Conservation (phyloP, 176 grass and related monocot genomes). For the Oryza nivara region DNA sequence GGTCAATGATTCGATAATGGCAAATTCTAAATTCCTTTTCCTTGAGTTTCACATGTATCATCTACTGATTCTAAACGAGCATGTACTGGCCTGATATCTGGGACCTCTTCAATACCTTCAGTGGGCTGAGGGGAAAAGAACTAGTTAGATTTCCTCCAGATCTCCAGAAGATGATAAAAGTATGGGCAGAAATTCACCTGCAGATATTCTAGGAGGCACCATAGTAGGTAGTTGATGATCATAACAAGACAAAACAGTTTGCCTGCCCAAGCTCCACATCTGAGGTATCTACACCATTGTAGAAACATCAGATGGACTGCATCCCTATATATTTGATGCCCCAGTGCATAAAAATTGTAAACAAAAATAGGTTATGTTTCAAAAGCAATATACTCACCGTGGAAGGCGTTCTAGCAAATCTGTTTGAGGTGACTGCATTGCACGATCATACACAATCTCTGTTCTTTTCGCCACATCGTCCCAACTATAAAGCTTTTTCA, state of each 20-base stretch:
- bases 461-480: conserved; percentile 97
- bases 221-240: conserved; percentile 80
- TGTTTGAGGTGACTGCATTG: conserved; percentile 59
- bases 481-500: conserved; percentile 94
- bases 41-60: conserved; percentile 23
- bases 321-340: not conserved
- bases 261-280: conserved; percentile 82
- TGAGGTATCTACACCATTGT: conserved; percentile 64
- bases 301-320: conserved; percentile 12
- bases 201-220: conserved; percentile 70
- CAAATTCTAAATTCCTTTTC: not conserved
- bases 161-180: conserved; percentile 7
- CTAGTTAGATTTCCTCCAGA: not conserved
- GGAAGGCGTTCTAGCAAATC: conserved; percentile 76
- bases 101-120: conserved; percentile 82
- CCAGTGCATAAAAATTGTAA: not conserved
- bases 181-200: conserved; percentile 56
- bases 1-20: not conserved
- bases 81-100: conserved; percentile 58
- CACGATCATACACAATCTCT: conserved; percentile 76
- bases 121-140: conserved; percentile 54
- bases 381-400: conserved; percentile 45
- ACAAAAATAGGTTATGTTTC: not conserved
- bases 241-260: conserved; percentile 87
- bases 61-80: conserved; percentile 28